phyloP scores from a whole-genome alignment of 345 rosid species.

The Corchorus olitorius region DNA sequence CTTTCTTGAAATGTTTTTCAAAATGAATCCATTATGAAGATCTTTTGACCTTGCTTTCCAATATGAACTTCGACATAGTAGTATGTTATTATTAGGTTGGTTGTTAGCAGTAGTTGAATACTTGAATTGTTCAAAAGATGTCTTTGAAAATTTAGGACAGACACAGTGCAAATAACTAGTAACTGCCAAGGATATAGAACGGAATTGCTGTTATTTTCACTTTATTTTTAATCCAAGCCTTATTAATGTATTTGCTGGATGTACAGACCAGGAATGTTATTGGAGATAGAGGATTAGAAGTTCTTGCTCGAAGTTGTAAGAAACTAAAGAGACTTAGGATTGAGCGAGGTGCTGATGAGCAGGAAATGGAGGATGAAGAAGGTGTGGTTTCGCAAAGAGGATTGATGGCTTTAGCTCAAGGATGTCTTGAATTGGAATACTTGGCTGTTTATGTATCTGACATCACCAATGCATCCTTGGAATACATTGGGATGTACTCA shows the following conservation, averaged over 20 bases:
- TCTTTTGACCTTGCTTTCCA: neutral
- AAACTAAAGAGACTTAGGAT: conserved; percentile 84
- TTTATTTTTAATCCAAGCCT: neutral
- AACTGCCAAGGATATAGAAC: neutral
- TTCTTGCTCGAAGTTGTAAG: conserved; percentile 73
- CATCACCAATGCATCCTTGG: conserved; percentile 75
- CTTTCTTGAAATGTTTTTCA: neutral
- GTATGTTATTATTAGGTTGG: neutral
- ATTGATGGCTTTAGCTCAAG: conserved; percentile 76
- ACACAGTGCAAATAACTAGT: neutral
- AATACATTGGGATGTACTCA: conserved; percentile 57
- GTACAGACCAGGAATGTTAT: conserved; percentile 92
- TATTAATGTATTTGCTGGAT: conserved; percentile 22
- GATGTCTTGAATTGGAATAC: conserved; percentile 77
- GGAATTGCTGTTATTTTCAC: neutral
- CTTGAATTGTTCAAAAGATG: neutral
- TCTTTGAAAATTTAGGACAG: conserved; percentile 8
- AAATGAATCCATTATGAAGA: neutral
- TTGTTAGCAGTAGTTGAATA: neutral
- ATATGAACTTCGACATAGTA: neutral
- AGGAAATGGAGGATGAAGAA: conserved; percentile 82
- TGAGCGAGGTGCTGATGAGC: conserved; percentile 92
- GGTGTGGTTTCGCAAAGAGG: conserved; percentile 91
- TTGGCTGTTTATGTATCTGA: conserved; percentile 90
- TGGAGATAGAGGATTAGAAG: conserved; percentile 90